Evolutionary conservation across 2,329 filamentous ascomycete genomes (phyloP), one percentile per base, ranked within the genome.

Genomic region (Neofusicoccum cordaticola): DNA sequence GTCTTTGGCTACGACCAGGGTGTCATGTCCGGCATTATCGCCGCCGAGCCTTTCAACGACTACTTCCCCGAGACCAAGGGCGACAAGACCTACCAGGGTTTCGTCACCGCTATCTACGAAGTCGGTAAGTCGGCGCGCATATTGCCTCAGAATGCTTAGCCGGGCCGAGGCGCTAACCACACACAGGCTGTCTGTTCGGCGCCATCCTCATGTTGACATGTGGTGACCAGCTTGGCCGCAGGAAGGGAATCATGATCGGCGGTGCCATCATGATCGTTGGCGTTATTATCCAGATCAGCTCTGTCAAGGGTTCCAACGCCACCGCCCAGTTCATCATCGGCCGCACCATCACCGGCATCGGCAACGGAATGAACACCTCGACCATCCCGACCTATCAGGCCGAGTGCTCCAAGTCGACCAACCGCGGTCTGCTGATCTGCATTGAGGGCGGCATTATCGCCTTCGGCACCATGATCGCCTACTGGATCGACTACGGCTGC

Each of bases 381-480:
- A 84, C 82, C 0, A 84, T 84, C 37, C 83, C 83, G 2, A 83
- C 81, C 5, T 85, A 84, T 68, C 82, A 84, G 73, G 81, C 82
- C 6, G 83, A 85, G 68, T 84, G 82, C 67, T 82, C 82, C 3
- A 79, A 77, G 64, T 82, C 85, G 0, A 83, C 81, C 69, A 87
- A 86, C 73, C 82, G 86, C 68, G 86, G 86, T 68, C 80, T 86
- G 39, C 74, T 88, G 62, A 87, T 88, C 69, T 87, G 85, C 72
- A 85, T 87, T 53, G 85, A 82, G 71, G 83, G 81, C 69, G 83
- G 82, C 71, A 75, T 79, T 37, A 82, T 84, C 50, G 82, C 82
- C 8, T 81, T 84, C 60, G 82, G 83, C 42, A 83, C 80, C 5
- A 70, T 80, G 15, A 83, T 84, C 62, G 82, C 82, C 2, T 84